These are phyloP conservation scores for Porcisia hertigi DNA, from an alignment of 208 protist species.

Conservation along the genomic window DNA sequence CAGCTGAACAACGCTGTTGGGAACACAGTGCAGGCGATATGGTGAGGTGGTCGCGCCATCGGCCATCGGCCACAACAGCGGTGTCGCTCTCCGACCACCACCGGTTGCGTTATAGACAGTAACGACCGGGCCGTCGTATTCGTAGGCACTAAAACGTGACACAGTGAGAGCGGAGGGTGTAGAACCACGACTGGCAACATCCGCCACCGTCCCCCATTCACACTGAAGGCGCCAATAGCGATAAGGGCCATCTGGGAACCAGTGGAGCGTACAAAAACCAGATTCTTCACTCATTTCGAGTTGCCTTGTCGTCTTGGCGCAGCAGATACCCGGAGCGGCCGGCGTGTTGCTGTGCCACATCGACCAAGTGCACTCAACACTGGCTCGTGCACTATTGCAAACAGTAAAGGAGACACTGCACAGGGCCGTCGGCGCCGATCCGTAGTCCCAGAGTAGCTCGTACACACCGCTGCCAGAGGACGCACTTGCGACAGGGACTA, in stretches of 20 bases:
- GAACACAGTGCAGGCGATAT: slow-evolving; percentile 5
- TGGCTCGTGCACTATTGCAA: neutral
- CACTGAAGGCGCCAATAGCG: slow-evolving; percentile 29
- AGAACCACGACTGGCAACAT: no score
- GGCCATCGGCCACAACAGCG: slow-evolving; percentile 21
- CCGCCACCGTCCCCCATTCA: neutral
- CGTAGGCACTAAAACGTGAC: slow-evolving; percentile 13
- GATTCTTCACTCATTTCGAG: neutral
- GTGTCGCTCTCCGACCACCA: slow-evolving; percentile 14
- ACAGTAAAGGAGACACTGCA: slow-evolving; percentile 21
- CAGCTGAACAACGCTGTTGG: slow-evolving; percentile 17
- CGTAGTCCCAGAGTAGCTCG: slow-evolving; percentile 37
- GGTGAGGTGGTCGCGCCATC: neutral
- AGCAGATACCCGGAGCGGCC: neutral
- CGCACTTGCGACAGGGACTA: neutral
- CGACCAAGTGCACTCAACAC: slow-evolving; percentile 18
- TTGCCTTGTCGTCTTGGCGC: slow-evolving; percentile 2
- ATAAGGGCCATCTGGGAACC: slow-evolving; percentile 27
- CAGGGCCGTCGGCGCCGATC: slow-evolving; percentile 11
- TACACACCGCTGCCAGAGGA: neutral
- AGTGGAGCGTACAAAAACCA: slow-evolving; percentile 9
- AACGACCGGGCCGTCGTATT: slow-evolving; percentile 27
- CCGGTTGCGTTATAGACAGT: slow-evolving; percentile 20
- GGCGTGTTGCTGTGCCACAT: slow-evolving; percentile 13
- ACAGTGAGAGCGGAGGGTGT: slow-evolving; percentile 3